phyloP scores from a whole-genome alignment of 441 rosid species.

The Adansonia gregorii region DNA sequence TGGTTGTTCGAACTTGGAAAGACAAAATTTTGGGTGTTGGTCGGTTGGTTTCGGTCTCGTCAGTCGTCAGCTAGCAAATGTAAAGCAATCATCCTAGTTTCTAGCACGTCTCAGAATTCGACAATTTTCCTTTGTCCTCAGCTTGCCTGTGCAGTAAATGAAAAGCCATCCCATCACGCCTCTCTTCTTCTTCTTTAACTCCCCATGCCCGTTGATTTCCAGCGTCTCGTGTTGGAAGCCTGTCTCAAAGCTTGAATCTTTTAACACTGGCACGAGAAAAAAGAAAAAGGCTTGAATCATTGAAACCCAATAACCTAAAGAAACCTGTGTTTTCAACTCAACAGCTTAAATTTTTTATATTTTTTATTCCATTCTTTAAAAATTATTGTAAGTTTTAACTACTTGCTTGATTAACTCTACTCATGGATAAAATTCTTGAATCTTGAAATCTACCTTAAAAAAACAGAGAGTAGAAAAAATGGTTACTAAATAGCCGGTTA shows the following conservation, averaged over 20 bases:
- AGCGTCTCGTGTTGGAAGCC: neutral
- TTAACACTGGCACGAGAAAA: no score
- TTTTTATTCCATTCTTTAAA: neutral
- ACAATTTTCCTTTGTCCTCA: no score
- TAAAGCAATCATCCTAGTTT: neutral
- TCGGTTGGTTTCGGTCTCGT: neutral
- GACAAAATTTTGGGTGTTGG: neutral
- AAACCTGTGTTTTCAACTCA: neutral
- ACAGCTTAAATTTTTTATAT: neutral
- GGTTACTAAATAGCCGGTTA: conserved; percentile 34
- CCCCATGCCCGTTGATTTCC: neutral
- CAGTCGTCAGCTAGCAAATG: neutral
- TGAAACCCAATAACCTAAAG: neutral
- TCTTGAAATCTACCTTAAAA: conserved; percentile 12
- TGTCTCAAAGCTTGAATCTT: neutral
- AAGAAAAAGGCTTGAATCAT: neutral
- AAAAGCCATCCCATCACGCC: conserved; percentile 21
- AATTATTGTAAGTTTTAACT: neutral
- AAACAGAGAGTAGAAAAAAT: conserved; percentile 18
- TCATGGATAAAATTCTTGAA: neutral
- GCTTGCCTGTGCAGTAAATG: neutral
- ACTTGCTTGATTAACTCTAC: neutral
- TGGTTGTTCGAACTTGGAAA: neutral
- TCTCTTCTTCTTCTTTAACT: neutral
- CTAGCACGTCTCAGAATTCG: neutral